Base-by-base conservation (phyloP, 2,329 filamentous ascomycete genomes). In the Verticillium longisporum region DNA sequence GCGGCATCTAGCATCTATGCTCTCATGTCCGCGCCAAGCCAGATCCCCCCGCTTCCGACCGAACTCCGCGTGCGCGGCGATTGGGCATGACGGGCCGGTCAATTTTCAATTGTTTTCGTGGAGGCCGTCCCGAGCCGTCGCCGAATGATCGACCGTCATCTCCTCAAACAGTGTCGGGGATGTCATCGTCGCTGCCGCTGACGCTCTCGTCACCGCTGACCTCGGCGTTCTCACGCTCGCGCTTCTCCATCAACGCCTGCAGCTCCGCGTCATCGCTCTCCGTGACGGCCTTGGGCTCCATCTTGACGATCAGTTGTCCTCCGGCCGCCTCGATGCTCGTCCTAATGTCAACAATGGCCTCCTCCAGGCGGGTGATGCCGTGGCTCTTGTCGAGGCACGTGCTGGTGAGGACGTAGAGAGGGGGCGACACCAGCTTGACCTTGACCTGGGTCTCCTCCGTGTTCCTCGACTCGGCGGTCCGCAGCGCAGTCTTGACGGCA, bases 241-340 rank as follows among this genome's bases (percentile, higher is more conserved):
- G 88, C 88, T 98, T 97, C 84, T 98, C 95, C 95, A 99, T 99
- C 66, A 99, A 85, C 59, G 94, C 95, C 76, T 97, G 92, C 67
- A 99, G 83, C 78, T 97, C 93, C 32, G 94, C 95, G 72, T 99
- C 95, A 71, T 99, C 96, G 75, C 92, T 96, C 83, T 98, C 96
- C 1, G 95, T 99, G 64, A 99, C 95, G 4, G 96, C 95, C 87
- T 98, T 98, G 68, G 95, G 95, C 71, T 95, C 93, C 95, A 99
- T 99, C 87, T 96, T 97, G 69, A 97, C 89, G 54, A 88, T 84
- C 72, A 94, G 89, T 72, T 86, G 87, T 64, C 95, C 95, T 60
- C 90, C 90, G 1, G 90, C 85, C 55, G 77, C 81, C 73, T 88
- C 86, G 73, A 99, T 99, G 75, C 84, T 92, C 71, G 80, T 84